A percentile compares a stretch with the other conserved stretches of the same genome.
Conservation (phyloP, 2,329 filamentous ascomycete species). For the Aspergillus sp. region DNA sequence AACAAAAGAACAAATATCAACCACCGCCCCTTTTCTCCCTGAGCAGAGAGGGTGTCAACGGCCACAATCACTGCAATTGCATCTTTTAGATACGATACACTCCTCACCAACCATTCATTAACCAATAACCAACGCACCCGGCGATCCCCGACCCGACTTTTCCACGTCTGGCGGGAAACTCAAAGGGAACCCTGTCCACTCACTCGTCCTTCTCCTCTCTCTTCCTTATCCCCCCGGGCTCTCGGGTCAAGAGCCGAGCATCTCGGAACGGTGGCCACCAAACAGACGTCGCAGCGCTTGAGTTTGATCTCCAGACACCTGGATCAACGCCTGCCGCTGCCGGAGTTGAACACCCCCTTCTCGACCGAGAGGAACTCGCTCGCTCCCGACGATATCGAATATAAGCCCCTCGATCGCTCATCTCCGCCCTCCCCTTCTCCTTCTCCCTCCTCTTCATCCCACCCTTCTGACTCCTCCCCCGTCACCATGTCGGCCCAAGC, state of each 20-base stretch:
- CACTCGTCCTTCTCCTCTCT: background rate
- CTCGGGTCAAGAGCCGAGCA: conserved; percentile 34
- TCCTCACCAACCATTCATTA: background rate
- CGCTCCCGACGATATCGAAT: conserved; percentile 55
- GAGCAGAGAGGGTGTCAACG: too few relatives aligned
- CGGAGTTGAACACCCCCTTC: conserved; percentile 64
- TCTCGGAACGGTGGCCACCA: conserved; percentile 48
- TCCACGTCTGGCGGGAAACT: conserved; percentile 1
- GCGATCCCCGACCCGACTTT: conserved; percentile 26
- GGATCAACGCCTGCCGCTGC: conserved; percentile 52
- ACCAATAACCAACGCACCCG: conserved; percentile 13
- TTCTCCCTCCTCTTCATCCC: conserved; percentile 5
- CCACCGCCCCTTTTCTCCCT: background rate
- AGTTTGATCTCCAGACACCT: conserved; percentile 63
- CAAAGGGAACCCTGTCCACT: conserved; percentile 10
- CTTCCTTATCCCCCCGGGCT: conserved; percentile 26
- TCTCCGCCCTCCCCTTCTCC: conserved; percentile 22
- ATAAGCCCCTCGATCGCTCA: conserved; percentile 43
- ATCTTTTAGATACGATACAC: background rate
- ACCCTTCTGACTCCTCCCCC: conserved; percentile 19
- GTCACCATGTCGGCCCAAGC: conserved; percentile 59
- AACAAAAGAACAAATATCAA: background rate
- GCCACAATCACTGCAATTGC: background rate
- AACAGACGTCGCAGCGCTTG: conserved; percentile 52
- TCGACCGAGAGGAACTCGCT: conserved; percentile 57